Evolutionary conservation across 805 yeast genomes (phyloP), one percentile per base, ranked within the genome.

Genomic region (Starmerella etchellsii): DNA sequence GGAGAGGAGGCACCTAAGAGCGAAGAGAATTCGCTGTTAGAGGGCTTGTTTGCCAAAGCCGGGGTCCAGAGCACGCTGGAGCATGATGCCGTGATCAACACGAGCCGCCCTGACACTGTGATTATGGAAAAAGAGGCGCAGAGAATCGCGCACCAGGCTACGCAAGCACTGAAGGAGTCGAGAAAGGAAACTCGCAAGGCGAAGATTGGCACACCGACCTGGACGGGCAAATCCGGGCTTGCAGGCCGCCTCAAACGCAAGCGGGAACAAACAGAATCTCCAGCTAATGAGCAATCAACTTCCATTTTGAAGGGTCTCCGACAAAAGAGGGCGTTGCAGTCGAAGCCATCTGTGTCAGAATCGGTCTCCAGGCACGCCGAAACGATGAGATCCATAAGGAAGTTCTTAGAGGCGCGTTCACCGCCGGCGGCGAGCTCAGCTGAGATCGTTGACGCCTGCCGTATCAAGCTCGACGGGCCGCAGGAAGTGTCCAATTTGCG

Each of bases 161-260:
- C 70, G 3, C 65, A 66, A 36, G 71, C 54, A 73, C 77, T 33
- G 58, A 60, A 46, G 64, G 70, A 71, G 44, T 82, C 95, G 0
- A 61, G 85, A 31, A 66, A 62, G 35, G 56, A 62, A 19, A 67
- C 85, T 0, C 56, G 68, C 25, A 53, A 52, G 31, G 60, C 70
- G 2, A 58, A 57, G 21, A 66, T 87, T 24, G 94, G 94, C 4
- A 76, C 80, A 0, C 97, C 96, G 0, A 88, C 98, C 0, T 91
- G 96, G 93, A 88, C 98, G 0, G 98, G 98, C 0, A 73, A 73
- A 50, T 83, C 78, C 65, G 98, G 98, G 0, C 59, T 63, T 16
- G 95, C 95, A 0, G 95, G 95, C 1, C 71, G 67, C 49, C 41
- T 36, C 5, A 34, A 26, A 18, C 21, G 19, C 16, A 24, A 25